These are phyloP conservation scores for Turnera subulata DNA, from an alignment of 345 rosid genomes.

Conservation along the genomic window DNA sequence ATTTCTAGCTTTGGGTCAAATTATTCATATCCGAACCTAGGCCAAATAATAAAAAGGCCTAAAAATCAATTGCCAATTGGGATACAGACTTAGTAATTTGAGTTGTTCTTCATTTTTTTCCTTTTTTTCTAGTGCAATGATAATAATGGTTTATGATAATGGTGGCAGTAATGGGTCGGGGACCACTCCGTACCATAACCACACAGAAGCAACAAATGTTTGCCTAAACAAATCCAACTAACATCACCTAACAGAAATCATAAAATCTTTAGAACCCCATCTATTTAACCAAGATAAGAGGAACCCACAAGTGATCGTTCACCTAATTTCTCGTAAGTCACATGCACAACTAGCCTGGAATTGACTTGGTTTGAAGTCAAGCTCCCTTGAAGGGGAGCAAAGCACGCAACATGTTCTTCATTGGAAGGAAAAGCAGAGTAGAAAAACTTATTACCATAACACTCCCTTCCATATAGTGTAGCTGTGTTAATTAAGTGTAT, in stretches of 20 bases:
- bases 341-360: background rate
- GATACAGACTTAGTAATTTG: no score
- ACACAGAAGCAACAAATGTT: background rate
- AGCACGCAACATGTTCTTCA: background rate
- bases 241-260: conserved; percentile 6
- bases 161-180: background rate
- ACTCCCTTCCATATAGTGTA: no score
- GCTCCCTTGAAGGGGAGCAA: background rate
- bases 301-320: background rate
- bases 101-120: no score
- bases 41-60: background rate
- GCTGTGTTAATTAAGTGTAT: no score
- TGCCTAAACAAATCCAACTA: conserved; percentile 8
- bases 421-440: no score
- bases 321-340: conserved; percentile 5
- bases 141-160: no score
- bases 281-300: no score
- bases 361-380: background rate
- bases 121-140: no score
- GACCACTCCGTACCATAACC: no score
- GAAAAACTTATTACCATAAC: no score
- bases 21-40: background rate
- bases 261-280: background rate
- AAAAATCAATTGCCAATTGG: no score
- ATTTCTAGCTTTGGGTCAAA: no score